Conservation (phyloP, 768 basidiomycete genomes). For the Suillus americanus region DNA sequence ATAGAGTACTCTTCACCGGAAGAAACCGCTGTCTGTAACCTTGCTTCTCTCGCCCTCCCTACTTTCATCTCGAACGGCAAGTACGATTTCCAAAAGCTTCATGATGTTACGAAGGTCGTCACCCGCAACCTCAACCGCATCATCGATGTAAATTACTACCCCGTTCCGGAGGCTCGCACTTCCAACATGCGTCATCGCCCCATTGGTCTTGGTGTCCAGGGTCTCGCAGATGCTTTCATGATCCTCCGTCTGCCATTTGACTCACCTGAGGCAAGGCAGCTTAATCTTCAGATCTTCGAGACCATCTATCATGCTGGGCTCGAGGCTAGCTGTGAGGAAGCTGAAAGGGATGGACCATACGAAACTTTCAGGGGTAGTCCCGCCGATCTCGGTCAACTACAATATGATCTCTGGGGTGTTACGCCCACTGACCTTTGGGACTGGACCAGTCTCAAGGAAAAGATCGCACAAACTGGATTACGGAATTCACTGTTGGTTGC, state of each 20-base stretch:
- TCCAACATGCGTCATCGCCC: constrained; percentile 98
- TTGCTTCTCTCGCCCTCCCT: constrained; percentile 94
- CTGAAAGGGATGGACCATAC: constrained; percentile 77
- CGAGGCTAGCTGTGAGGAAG: constrained; percentile 88
- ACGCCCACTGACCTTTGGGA: constrained; percentile 93
- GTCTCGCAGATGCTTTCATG: constrained; percentile 98
- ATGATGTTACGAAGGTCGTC: constrained; percentile 92
- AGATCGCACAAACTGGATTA: constrained; percentile 77
- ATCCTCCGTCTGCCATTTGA: constrained; percentile 95
- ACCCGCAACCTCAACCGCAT: constrained; percentile 90
- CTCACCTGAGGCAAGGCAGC: constrained; percentile 76
- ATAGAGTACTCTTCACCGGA: constrained; percentile 98
- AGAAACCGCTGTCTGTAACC: constrained; percentile 97
- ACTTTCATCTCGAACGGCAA: constrained; percentile 79
- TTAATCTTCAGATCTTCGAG: constrained; percentile 97
- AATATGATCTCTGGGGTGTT: constrained; percentile 95
- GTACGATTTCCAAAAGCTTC: constrained; percentile 95
- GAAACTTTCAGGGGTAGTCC: constrained; percentile 91
- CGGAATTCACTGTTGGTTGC: constrained; percentile 89
- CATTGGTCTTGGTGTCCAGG: constrained; percentile 96
- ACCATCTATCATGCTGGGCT: constrained; percentile 96
- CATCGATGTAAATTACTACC: constrained; percentile 96
- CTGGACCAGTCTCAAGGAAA: constrained; percentile 84
- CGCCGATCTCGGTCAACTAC: constrained; percentile 82
- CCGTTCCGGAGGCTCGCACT: constrained; percentile 83